Conservation (phyloP, 805 yeast species). For the Candida sonorensis region DNA sequence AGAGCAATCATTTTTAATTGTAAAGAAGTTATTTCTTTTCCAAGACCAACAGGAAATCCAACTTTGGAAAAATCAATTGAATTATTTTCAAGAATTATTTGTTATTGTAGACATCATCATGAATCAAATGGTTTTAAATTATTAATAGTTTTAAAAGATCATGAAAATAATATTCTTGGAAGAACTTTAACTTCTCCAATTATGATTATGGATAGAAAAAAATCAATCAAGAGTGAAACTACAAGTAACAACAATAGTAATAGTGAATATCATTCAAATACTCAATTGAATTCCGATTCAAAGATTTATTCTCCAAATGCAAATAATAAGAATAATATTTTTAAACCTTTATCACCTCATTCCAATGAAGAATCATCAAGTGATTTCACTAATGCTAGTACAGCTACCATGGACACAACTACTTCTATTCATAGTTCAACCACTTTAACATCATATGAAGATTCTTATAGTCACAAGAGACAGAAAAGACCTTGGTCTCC, state of each 20-base stretch:
- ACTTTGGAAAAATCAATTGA: conserved; percentile 34
- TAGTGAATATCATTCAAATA: conserved; percentile 28
- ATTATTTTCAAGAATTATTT: conserved; percentile 70
- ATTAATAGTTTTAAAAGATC: conserved; percentile 59
- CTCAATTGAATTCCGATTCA: conserved; percentile 5
- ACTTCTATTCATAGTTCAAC: not conserved
- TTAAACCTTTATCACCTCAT: conserved; percentile 16
- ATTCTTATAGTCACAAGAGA: conserved; percentile 17
- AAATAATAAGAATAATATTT: too few species aligned
- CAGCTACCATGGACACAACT: conserved; percentile 5
- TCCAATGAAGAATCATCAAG: conserved; percentile 30
- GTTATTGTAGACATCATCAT: conserved; percentile 94
- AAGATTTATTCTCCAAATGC: too few species aligned
- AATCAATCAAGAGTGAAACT: conserved; percentile 37
- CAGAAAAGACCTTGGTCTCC: conserved; percentile 30
- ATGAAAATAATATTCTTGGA: conserved; percentile 58
- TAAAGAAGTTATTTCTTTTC: conserved; percentile 75
- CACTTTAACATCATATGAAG: conserved; percentile 1
- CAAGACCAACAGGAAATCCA: conserved; percentile 40
- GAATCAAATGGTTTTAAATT: conserved; percentile 81
- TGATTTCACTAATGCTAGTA: conserved; percentile 19
- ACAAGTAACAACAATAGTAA: too few species aligned
- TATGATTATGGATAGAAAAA: conserved; percentile 93
- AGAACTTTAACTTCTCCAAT: conserved; percentile 66
- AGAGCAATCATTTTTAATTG: conserved; percentile 89